Conservation (phyloP, 148 eudicot genomes). For the Nyssa sinensis region DNA sequence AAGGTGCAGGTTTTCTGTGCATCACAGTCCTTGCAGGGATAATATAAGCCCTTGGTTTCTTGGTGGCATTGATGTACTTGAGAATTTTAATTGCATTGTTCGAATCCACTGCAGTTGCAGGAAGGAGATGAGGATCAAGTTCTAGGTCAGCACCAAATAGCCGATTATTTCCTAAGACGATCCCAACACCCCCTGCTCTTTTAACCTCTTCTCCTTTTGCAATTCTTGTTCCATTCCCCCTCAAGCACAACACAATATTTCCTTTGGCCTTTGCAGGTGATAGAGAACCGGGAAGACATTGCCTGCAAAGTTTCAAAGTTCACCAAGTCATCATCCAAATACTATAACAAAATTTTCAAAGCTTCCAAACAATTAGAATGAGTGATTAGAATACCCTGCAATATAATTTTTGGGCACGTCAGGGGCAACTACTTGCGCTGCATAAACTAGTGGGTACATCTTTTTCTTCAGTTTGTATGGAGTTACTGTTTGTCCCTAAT, state of each 20-base stretch:
- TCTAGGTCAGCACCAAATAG: conserved; percentile 42
- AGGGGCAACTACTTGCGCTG: conserved; percentile 50
- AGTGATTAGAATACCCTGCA: conserved; percentile 42
- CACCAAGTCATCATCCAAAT: no score
- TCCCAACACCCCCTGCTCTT: conserved; percentile 76
- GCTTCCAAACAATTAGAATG: not conserved
- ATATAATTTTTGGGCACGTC: conserved; percentile 35
- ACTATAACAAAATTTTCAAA: no score
- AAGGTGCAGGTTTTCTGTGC: conserved; percentile 57
- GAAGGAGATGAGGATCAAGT: conserved; percentile 71
- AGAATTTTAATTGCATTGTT: conserved; percentile 38
- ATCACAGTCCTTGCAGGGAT: conserved; percentile 44
- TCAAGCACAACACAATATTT: conserved; percentile 70
- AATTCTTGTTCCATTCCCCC: conserved; percentile 68
- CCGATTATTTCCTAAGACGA: conserved; percentile 49
- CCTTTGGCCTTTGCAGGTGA: conserved; percentile 57
- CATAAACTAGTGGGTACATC: conserved; percentile 67
- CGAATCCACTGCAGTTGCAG: conserved; percentile 67
- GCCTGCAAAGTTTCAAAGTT: conserved; percentile 40
- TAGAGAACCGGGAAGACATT: conserved; percentile 71
- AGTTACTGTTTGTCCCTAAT: conserved; percentile 72
- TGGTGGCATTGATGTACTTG: conserved; percentile 55
- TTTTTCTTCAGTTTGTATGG: conserved; percentile 51
- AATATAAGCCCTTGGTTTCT: conserved; percentile 53
- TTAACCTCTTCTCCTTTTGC: conserved; percentile 76